Evolutionary conservation across 1,284 basidiomycete genomes (phyloP).

Genomic region (Inonotus hispidus): DNA sequence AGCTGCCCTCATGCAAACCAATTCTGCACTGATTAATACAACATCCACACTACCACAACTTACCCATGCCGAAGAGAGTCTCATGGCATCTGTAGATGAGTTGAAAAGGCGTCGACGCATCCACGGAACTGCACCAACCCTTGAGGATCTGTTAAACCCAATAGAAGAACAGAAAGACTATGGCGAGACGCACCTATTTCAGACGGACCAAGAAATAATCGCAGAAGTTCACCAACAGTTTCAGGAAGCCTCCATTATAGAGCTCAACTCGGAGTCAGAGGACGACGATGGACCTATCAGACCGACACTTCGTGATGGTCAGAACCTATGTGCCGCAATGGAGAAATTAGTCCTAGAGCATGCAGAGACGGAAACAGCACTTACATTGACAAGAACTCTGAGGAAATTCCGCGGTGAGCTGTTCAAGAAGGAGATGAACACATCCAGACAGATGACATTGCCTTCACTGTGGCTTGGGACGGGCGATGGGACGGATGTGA

Average conservation of each 20-base stretch:
- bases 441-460: neutral
- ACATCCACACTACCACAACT: neutral
- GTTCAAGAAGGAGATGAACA: neutral
- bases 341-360: neutral
- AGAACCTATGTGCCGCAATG: neutral
- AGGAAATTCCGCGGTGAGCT: neutral
- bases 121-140: slow-evolving; percentile 18
- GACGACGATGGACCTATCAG: neutral
- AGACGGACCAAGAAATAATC: slow-evolving; percentile 23
- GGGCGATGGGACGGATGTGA: neutral
- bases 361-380: neutral
- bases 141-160: slow-evolving; percentile 23
- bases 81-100: neutral
- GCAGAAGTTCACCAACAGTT: neutral
- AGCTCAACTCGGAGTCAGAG: neutral
- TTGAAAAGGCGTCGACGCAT: slow-evolving; percentile 9
- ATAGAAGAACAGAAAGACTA: slow-evolving; percentile 19
- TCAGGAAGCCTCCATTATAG: neutral
- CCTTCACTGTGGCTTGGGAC: neutral
- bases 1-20: neutral
- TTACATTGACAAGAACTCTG: neutral
- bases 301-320: neutral
- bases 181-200: slow-evolving; percentile 8
- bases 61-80: neutral
- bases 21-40: neutral